Evolutionary conservation across 2,329 filamentous ascomycete genomes (phyloP), one percentile per base, ranked within the genome.

Genomic region (Chalaropsis ovoidea): DNA sequence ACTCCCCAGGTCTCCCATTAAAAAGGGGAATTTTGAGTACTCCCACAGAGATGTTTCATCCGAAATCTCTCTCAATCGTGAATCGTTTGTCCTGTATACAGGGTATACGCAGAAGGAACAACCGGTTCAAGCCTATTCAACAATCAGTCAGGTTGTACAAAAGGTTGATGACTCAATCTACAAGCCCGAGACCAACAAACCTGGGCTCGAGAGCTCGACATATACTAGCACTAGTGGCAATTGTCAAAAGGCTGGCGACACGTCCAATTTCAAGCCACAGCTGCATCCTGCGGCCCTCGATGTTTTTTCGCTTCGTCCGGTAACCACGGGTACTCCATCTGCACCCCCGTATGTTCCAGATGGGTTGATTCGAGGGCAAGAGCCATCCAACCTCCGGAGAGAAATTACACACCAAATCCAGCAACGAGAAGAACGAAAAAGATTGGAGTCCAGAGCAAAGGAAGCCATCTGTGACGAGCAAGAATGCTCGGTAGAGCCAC

Each of bases 341-440:
- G 31, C 31, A 3, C 24, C 31, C 39, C n/a, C 31, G 41, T 58
- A 61, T 63, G 11, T 56, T 41, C 39, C 61, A 15, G 22, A 24
- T 19, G 58, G 19, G 3, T 24, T 62, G 4, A 24, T 56, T 10
- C 22, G 43, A n/a, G 41, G 43, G 5, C 39, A 43, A 13, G 64
- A 66, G 15, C 61, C 64, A 27, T 13, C 4, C 27, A 47, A 42
- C 4, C 24, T 66, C 2, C 47, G 65, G 31, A 17, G 24, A 6
- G 54, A 66, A 39, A 58, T 66, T 17, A 56, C 60, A 17, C 31
- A 45, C 19, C 58, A 66, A 58, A 66, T 66, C 11, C 41, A 62
- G 11, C 60, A 60, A 19, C 60, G 61, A n/a, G 65, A 66, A 22
- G 63, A 54, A 22, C 24, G 49, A 58, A 62, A 42, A 63, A 43